Evolutionary conservation across 176 grass and related monocot genomes (phyloP).

Genomic region (Chrysopogon serrulatus): DNA sequence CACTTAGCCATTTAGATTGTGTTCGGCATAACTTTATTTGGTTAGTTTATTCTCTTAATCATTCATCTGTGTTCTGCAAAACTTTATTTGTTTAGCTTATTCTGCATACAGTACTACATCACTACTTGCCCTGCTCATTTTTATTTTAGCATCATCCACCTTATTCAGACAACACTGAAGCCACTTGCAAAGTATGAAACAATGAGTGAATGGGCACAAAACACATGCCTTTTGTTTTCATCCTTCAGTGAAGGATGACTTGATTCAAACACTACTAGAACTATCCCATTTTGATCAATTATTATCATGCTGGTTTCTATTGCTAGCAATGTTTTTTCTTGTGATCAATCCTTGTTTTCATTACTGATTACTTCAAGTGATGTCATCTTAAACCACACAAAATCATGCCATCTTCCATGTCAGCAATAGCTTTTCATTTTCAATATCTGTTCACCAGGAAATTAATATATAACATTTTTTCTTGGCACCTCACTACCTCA

Average conservation of each 20-base stretch:
- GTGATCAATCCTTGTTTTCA: not conserved
- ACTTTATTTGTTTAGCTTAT: conserved; percentile 1
- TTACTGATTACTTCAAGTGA: conserved; percentile 3
- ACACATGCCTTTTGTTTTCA: not conserved
- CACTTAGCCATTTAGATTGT: not conserved
- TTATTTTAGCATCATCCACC: not conserved
- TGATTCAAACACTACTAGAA: not conserved
- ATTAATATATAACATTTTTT: not conserved
- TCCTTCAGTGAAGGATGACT: not conserved
- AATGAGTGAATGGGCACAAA: not conserved
- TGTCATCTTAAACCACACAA: not conserved
- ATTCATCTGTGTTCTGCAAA: not conserved
- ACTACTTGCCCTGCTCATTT: not conserved
- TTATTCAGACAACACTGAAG: not conserved
- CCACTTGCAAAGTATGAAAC: not conserved
- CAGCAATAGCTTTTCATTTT: not conserved
- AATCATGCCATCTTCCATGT: not conserved
- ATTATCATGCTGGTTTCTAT: not conserved
- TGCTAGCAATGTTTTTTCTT: not conserved
- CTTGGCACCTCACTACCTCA: not conserved
- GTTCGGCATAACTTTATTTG: not conserved
- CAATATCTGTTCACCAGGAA: not conserved
- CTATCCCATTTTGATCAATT: not conserved
- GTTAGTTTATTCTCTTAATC: not conserved
- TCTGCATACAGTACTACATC: not conserved